These are phyloP conservation scores for Pichia inconspicua DNA, from an alignment of 1,139 yeast species.

Conservation along the genomic window DNA sequence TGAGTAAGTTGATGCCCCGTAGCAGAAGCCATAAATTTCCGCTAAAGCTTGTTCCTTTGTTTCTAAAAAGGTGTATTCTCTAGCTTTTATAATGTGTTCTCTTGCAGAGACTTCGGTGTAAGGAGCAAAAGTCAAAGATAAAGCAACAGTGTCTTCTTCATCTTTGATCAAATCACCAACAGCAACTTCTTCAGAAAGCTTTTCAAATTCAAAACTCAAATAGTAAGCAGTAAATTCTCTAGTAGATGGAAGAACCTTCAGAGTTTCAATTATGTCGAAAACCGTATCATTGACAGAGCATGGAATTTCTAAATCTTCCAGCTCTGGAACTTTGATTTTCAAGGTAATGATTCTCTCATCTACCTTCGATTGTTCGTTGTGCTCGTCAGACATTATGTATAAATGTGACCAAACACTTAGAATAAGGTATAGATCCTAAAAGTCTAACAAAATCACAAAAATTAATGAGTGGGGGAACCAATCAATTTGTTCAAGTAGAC, in stretches of 20 bases:
- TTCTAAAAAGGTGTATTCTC: slow-evolving; percentile 40
- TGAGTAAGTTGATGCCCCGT: slow-evolving; percentile 36
- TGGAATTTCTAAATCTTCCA: slow-evolving; percentile 31
- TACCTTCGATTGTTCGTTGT: slow-evolving; percentile 5
- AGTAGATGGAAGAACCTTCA: slow-evolving; percentile 47
- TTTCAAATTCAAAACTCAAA: slow-evolving; percentile 25
- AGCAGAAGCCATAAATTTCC: slow-evolving; percentile 29
- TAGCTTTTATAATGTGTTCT: slow-evolving; percentile 38
- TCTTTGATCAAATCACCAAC: slow-evolving; percentile 26
- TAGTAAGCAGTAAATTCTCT: slow-evolving; percentile 57
- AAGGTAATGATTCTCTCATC: slow-evolving; percentile 18
- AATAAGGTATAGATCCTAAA: background rate
- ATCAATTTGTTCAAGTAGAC: background rate
- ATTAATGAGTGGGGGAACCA: background rate
- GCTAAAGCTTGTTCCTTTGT: slow-evolving; percentile 18
- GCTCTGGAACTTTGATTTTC: slow-evolving; percentile 23
- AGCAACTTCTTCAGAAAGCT: slow-evolving; percentile 4
- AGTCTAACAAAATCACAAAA: background rate
- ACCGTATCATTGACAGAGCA: slow-evolving; percentile 40
- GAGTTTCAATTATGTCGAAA: slow-evolving; percentile 51
- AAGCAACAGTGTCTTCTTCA: slow-evolving; percentile 5
- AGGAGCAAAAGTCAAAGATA: slow-evolving; percentile 28
- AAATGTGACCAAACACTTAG: background rate
- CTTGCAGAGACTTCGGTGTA: slow-evolving; percentile 41
- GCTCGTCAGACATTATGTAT: slow-evolving; percentile 12